These are phyloP conservation scores for Volutella citrinella DNA, from an alignment of 2,329 filamentous ascomycete species.

Conservation along the genomic window DNA sequence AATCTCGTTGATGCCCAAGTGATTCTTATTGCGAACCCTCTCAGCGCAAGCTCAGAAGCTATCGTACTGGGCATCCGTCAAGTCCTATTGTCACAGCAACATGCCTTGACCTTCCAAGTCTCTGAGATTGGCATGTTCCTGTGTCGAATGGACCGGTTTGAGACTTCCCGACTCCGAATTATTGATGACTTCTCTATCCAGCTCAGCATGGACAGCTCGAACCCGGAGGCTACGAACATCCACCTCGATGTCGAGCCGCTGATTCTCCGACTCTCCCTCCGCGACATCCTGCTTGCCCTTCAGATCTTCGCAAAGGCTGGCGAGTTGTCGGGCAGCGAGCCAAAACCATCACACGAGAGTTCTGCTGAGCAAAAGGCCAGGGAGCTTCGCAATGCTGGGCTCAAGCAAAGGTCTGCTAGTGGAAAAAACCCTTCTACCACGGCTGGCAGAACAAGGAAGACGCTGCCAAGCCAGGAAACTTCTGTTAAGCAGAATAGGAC, in stretches of 20 bases:
- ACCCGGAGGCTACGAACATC: constrained; percentile 68
- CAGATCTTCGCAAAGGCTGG: constrained; percentile 91
- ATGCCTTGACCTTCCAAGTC: constrained; percentile 89
- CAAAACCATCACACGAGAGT: constrained; percentile 38
- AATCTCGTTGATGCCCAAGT: constrained; percentile 96
- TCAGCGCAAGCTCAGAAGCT: constrained; percentile 86
- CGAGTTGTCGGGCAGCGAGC: constrained; percentile 71
- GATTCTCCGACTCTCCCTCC: constrained; percentile 82
- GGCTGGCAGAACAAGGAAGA: constrained; percentile 34
- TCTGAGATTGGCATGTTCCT: constrained; percentile 97
- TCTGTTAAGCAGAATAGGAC: constrained; percentile 19
- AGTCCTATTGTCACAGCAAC: constrained; percentile 86
- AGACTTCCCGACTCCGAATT: constrained; percentile 84
- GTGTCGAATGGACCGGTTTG: constrained; percentile 97
- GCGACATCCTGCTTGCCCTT: constrained; percentile 90
- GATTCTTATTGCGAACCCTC: constrained; percentile 92
- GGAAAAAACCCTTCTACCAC: constrained; percentile 53
- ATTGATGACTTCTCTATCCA: constrained; percentile 95
- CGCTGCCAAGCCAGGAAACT: constrained; percentile 33
- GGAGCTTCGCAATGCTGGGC: constrained; percentile 47
- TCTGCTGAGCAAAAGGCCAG: constrained; percentile 53
- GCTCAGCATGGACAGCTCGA: constrained; percentile 75
- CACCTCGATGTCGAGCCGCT: constrained; percentile 87
- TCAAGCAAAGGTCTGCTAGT: constrained; percentile 57
- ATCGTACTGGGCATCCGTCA: constrained; percentile 95